A percentile compares a stretch with the other conserved stretches of the same genome.
These are phyloP conservation scores for Populus tremula DNA, from an alignment of 345 rosid species.

Conservation along the genomic window DNA sequence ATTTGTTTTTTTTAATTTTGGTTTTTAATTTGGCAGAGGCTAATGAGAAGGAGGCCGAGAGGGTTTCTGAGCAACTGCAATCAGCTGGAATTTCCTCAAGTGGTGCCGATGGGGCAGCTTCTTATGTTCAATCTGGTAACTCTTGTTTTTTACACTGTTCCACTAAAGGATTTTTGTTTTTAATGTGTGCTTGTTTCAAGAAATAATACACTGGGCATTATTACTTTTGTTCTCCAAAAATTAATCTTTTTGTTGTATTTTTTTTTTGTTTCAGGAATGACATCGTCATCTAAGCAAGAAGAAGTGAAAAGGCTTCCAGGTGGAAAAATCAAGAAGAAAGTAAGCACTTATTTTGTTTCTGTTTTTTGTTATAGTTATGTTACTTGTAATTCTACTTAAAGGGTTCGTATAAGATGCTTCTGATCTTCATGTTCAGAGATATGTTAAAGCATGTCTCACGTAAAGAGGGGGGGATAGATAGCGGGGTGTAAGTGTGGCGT, in stretches of 20 bases:
- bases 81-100: conserved; percentile 60
- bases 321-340: conserved; percentile 92
- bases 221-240: neutral
- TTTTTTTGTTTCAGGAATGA: conserved; percentile 32
- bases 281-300: conserved; percentile 52
- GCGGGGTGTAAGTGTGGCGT: neutral
- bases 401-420: no score
- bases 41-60: conserved; percentile 55
- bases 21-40: conserved; percentile 39
- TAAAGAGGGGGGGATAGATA: no score
- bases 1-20: neutral
- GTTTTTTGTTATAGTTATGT: neutral
- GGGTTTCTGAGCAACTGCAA: conserved; percentile 66
- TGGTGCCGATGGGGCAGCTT: conserved; percentile 47
- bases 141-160: neutral
- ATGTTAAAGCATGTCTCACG: no score
- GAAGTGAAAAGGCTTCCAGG: conserved; percentile 94
- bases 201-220: neutral
- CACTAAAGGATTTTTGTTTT: neutral
- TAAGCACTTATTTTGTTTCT: conserved; percentile 23
- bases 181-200: neutral
- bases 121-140: conserved; percentile 40
- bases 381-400: no score
- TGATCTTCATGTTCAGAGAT: no score
- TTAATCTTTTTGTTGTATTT: neutral